Percentiles rank a stretch among this genome's conserved stretches.
phyloP scores from a whole-genome alignment of 140 eudicot genomes.

The Bidens hawaiensis region DNA sequence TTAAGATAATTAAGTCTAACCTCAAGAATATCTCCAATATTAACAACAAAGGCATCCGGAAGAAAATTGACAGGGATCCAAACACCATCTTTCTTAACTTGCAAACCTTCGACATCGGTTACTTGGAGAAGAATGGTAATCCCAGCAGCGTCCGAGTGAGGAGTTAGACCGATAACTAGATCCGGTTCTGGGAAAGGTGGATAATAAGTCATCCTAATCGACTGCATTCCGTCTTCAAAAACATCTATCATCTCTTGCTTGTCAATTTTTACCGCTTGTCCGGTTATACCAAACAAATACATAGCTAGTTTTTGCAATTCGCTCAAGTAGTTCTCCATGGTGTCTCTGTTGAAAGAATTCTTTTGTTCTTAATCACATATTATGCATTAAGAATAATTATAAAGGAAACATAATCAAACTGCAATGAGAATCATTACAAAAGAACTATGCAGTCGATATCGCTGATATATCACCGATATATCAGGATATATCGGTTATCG shows the following conservation, averaged over 20 bases:
- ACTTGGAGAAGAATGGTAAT: slow-evolving; percentile 61
- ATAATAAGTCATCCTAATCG: slow-evolving; percentile 61
- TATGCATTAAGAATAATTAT: no score
- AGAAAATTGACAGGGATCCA: slow-evolving; percentile 65
- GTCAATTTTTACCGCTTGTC: slow-evolving; percentile 42
- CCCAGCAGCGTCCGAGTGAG: slow-evolving; percentile 65
- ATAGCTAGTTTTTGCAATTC: slow-evolving; percentile 44
- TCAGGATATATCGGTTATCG: no score
- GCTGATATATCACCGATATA: no score
- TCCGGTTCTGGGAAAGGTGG: slow-evolving; percentile 83
- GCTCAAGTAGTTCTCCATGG: slow-evolving; percentile 39
- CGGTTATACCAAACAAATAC: slow-evolving; percentile 39
- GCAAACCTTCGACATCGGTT: slow-evolving; percentile 53
- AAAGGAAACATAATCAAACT: no score
- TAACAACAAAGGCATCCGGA: slow-evolving; percentile 56
- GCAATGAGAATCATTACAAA: no score
- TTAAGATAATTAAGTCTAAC: slow-evolving; percentile 16
- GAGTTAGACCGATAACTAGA: slow-evolving; percentile 53
- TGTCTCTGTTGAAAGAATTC: slow-evolving; percentile 30
- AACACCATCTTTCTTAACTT: slow-evolving; percentile 52
- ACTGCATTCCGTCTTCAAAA: slow-evolving; percentile 58
- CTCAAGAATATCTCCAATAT: slow-evolving; percentile 66
- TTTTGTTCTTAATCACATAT: no score
- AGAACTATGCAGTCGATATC: no score
- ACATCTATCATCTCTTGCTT: slow-evolving; percentile 37